Base-by-base conservation (phyloP, 768 basidiomycete species). In the Strobilomyces echinocephalus region DNA sequence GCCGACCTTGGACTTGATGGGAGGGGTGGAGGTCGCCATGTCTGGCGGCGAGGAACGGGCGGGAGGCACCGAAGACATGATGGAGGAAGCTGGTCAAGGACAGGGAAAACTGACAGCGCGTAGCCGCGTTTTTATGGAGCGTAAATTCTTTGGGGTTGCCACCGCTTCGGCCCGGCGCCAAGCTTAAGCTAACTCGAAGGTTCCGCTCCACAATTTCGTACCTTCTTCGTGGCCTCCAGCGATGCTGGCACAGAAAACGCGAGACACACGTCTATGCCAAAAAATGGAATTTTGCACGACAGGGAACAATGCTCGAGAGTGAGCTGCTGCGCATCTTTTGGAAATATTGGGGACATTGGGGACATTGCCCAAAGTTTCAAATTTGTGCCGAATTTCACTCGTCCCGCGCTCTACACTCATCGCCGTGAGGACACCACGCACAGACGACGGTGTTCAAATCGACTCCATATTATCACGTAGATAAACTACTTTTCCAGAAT, bases 81-180 rank as follows among this genome's bases (percentile, higher is more conserved):
- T 41, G 5, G 20, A 24, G 38, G 38, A 33, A 53, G 33, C 24
- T 67, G 67, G 67, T 69, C 64, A 58, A 57, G 48, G 58, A 59
- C 56, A 10, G 31, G 8, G 46, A 18, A 46, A 38, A 38, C 24
- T 10, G 33, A 3, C 24, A 20, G 24, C 49, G 33, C 48, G 31
- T 18, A 20, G 31, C 20, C 33, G 55, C 30, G 49, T 54, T 56
- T 71, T 69, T 64, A 66, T 64, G 58, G 38, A 20, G 30, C 21
- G 58, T 41, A 68, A 69, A 69, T 66, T 71, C 68, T 71, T 69
- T 69, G 68, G 68, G 68, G 69, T 66, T 65, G 54, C 60, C 57
- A 54, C 65, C 55, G 58, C 53, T 58, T 61, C 54, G 44, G 31
- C 15, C 26, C 26, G 38, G 42, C 12, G 35, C 15, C 5, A 7